phyloP scores from a whole-genome alignment of 1,139 yeast genomes.

The Candida gigantensis region DNA sequence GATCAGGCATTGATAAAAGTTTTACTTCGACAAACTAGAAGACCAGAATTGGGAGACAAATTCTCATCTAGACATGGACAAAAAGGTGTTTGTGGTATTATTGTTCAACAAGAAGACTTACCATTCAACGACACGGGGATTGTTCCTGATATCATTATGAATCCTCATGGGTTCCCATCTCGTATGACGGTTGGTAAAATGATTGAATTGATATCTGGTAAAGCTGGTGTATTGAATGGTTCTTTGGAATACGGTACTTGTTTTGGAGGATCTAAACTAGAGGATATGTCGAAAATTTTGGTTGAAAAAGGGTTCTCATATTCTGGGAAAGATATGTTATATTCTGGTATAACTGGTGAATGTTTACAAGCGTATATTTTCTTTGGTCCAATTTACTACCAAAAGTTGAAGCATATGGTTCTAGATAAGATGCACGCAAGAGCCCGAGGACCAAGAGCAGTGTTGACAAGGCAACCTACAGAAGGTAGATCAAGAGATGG shows the following conservation, averaged over 20 bases:
- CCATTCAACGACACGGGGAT: constrained; percentile 93
- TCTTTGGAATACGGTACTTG: constrained; percentile 94
- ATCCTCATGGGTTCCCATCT: constrained; percentile 99
- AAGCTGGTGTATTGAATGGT: constrained; percentile 96
- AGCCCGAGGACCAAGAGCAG: constrained; percentile 99
- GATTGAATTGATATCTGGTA: constrained; percentile 95
- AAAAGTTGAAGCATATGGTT: constrained; percentile 98
- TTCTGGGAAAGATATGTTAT: constrained; percentile 96
- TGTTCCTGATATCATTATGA: constrained; percentile 94
- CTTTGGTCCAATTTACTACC: constrained; percentile 98
- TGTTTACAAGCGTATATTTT: constrained; percentile 95
- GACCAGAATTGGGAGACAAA: constrained; percentile 98
- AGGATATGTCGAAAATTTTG: constrained; percentile 91
- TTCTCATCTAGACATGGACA: constrained; percentile 98
- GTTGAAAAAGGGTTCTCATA: constrained; percentile 92
- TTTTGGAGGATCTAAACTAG: constrained; percentile 94
- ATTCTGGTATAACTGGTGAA: constrained; percentile 98
- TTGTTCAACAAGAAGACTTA: constrained; percentile 93
- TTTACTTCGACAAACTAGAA: constrained; percentile 87
- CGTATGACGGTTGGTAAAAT: constrained; percentile 99
- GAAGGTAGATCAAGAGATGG: constrained; percentile 99
- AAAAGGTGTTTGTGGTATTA: constrained; percentile 98
- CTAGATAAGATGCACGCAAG: constrained; percentile 99
- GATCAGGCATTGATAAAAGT: constrained; percentile 95
- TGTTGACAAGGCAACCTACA: constrained; percentile 96